Percentiles rank a stretch among this genome's conserved stretches.
Evolutionary conservation across 1,139 yeast species (phyloP).

Genomic region (Sugiyamaella castrensis): DNA sequence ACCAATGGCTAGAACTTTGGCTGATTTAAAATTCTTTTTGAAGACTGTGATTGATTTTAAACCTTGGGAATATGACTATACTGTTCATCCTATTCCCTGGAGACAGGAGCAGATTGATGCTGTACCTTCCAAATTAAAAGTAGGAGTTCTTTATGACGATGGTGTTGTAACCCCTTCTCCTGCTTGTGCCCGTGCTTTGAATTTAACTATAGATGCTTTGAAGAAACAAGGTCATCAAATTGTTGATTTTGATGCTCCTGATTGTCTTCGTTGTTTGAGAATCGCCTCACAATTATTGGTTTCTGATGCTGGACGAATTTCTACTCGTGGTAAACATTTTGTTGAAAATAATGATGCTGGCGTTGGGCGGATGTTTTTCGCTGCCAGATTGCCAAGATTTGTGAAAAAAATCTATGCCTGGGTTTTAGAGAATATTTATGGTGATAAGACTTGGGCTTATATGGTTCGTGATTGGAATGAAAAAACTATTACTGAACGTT

Average conservation of each 20-base stretch:
- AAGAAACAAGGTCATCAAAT: conserved; percentile 56
- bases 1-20: conserved; percentile 56
- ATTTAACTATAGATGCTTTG: conserved; percentile 46
- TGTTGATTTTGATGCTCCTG: conserved; percentile 44
- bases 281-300: conserved; percentile 41
- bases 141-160: conserved; percentile 47
- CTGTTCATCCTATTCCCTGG: conserved; percentile 61
- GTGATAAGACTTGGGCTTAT: conserved; percentile 42
- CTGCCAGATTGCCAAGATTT: conserved; percentile 38
- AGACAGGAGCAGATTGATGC: conserved; percentile 37
- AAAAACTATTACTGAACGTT: conserved; percentile 40
- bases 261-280: conserved; percentile 41
- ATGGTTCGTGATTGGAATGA: conserved; percentile 41
- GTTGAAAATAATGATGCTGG: conserved; percentile 43
- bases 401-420: conserved; percentile 40
- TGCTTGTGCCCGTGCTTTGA: conserved; percentile 57
- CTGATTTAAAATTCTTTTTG: conserved; percentile 63
- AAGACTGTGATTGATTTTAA: conserved; percentile 51
- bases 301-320: conserved; percentile 38
- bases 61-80: conserved; percentile 67
- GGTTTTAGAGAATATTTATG: conserved; percentile 35
- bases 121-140: conserved; percentile 37
- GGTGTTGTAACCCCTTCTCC: conserved; percentile 57
- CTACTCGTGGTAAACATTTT: conserved; percentile 33
- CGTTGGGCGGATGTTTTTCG: conserved; percentile 35